phyloP scores from a whole-genome alignment of 352 stramenopile genomes.

The Phytophthora brassicae region DNA sequence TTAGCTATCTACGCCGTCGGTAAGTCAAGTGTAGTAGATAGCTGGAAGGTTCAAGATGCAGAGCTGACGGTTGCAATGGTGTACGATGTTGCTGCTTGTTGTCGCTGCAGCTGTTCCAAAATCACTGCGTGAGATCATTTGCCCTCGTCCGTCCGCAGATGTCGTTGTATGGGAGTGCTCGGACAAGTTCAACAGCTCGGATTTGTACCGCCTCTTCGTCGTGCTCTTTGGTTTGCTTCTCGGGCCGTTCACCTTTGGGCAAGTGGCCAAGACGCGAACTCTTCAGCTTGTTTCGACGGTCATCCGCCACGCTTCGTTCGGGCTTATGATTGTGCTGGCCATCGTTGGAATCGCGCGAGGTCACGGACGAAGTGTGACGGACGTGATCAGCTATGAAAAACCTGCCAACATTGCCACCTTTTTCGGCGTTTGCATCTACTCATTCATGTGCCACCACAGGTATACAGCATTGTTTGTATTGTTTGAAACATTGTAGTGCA shows the following conservation, averaged over 20 bases:
- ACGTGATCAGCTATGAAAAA: conserved; percentile 78
- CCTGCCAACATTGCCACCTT: conserved; percentile 74
- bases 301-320: conserved; percentile 84
- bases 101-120: conserved; percentile 75
- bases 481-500: not conserved
- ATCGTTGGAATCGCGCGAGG: conserved; percentile 67
- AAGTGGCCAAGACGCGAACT: conserved; percentile 83
- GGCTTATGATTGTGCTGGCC: conserved; percentile 81
- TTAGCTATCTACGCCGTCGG: conserved; percentile 86
- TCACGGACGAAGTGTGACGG: conserved; percentile 55
- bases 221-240: conserved; percentile 72
- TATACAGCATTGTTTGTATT: conserved; percentile 14
- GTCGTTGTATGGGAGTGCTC: conserved; percentile 70
- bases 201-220: conserved; percentile 85
- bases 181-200: conserved; percentile 66
- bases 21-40: conserved; percentile 43
- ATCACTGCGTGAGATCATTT: conserved; percentile 83
- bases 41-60: not conserved
- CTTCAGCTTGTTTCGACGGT: conserved; percentile 81
- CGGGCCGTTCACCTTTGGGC: conserved; percentile 74
- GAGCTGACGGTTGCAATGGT: not conserved
- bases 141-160: conserved; percentile 53
- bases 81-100: not conserved
- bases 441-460: conserved; percentile 92
- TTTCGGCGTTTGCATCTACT: conserved; percentile 89